Evolutionary conservation across 2,329 filamentous ascomycete species (phyloP).

Genomic region (Hypoxylon sp.): DNA sequence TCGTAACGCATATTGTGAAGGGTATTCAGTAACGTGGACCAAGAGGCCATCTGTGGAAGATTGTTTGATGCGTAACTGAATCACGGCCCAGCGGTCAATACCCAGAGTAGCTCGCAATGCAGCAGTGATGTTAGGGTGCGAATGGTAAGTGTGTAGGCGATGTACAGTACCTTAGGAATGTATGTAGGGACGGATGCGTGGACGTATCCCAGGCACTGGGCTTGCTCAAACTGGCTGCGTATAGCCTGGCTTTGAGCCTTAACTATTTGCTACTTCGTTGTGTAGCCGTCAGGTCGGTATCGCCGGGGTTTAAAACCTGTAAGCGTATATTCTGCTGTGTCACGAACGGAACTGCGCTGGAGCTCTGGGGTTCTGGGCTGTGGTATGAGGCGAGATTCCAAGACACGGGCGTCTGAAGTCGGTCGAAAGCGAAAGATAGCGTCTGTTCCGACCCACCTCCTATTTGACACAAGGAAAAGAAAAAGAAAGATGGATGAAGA

Average conservation of each 20-base stretch:
- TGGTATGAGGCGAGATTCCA: slow-evolving; percentile 1
- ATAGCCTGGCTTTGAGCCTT: slow-evolving; percentile 11
- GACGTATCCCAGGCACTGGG: slow-evolving; percentile 4
- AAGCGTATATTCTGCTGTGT: slow-evolving; percentile 13
- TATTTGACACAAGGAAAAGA: background rate
- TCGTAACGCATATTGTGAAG: slow-evolving; percentile 33
- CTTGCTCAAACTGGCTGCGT: slow-evolving; percentile 10
- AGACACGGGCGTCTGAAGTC: background rate
- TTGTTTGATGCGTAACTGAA: slow-evolving; percentile 14
- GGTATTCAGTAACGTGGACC: slow-evolving; percentile 24
- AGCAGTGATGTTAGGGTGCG: background rate
- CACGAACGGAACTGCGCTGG: slow-evolving; percentile 4
- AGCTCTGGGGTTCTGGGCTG: background rate
- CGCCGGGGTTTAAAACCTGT: slow-evolving; percentile 18
- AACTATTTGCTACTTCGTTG: slow-evolving; percentile 22
- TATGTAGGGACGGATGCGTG: slow-evolving; percentile 22
- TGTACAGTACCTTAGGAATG: slow-evolving; percentile 20
- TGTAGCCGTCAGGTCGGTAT: slow-evolving; percentile 21
- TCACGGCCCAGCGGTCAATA: background rate
- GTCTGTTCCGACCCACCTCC: slow-evolving; percentile 3
- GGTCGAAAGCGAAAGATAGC: slow-evolving; percentile 5
- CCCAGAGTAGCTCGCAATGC: background rate
- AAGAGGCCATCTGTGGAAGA: slow-evolving; percentile 27
- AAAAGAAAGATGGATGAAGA: background rate
- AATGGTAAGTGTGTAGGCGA: background rate